Evolutionary conservation across 139 green algal species (phyloP), one percentile per base, ranked within the genome.

Genomic region (Tetratostichococcus sp.): DNA sequence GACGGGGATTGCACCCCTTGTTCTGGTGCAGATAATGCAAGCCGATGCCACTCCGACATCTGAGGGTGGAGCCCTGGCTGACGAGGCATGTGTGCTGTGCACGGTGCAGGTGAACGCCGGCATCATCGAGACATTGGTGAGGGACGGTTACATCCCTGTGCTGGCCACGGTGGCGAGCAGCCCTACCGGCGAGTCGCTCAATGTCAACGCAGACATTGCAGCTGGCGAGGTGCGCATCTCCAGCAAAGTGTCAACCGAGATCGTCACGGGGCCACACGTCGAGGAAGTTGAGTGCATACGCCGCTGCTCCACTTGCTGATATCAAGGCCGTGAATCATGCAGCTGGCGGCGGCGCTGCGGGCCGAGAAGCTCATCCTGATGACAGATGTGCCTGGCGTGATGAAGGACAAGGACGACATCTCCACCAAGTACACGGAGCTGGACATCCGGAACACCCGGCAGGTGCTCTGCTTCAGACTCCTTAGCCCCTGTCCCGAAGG

Each of bases 351-450:
- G 11, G 85, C 91, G 0, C 82, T 99, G 59, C 78, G 89, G 42
- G 96, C 96, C 0, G 96, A 99, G 88, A 99, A 99, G 90, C 92
- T 99, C 3, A 96, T 99, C 73, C 88, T 99, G 43, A 99, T 99
- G 96, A 99, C 96, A 25, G 94, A 98, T 78, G 94, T 97, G 71
- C 87, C 92, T 1, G 94, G 94, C 5, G 91, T 98, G 75, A 78
- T 97, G 83, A 78, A 77, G 4, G 88, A 98, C 84, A 97, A 96
- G 83, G 86, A 97, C 74, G 94, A 98, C 79, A 68, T 90, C 0
- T 34, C 58, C 39, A 96, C 92, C 68, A 93, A 95, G 79, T 92
- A 90, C 73, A 35, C 77, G 0, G 66, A 77, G 39, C 87, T 97
- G 31, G 86, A 90, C 72, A 97, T 98, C 78, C 79, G 85, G 1